These are phyloP conservation scores for Fusarium goolgardi DNA, from an alignment of 2,329 filamentous ascomycete genomes.

Conservation along the genomic window DNA sequence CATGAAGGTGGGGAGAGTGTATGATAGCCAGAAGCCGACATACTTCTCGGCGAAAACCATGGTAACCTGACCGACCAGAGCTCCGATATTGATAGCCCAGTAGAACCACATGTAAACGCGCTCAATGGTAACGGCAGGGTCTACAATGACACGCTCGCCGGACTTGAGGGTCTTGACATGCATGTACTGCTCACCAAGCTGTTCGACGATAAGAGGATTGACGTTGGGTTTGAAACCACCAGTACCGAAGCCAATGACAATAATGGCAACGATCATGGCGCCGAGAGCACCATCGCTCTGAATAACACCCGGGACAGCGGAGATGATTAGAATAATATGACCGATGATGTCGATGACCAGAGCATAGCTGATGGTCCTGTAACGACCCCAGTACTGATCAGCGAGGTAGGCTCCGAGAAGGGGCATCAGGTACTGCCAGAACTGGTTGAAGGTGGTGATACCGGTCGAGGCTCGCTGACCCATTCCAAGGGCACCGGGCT, in stretches of 20 bases:
- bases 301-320: conserved; percentile 73
- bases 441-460: conserved; percentile 62
- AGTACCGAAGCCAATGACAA: conserved; percentile 69
- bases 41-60: conserved; percentile 79
- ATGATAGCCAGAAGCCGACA: conserved; percentile 80
- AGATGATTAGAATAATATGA: conserved; percentile 73
- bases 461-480: conserved; percentile 64
- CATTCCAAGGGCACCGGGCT: conserved; percentile 67
- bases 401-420: conserved; percentile 63
- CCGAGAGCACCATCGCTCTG: conserved; percentile 67
- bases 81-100: conserved; percentile 77
- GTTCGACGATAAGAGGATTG: conserved; percentile 73
- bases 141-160: conserved; percentile 73
- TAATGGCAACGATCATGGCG: conserved; percentile 71
- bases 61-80: conserved; percentile 71
- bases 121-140: conserved; percentile 70
- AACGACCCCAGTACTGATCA: conserved; percentile 73
- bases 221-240: conserved; percentile 83
- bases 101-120: conserved; percentile 78
- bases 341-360: conserved; percentile 72
- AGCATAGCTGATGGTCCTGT: conserved; percentile 73
- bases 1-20: conserved; percentile 73
- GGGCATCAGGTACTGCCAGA: conserved; percentile 71
- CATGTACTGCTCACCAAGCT: conserved; percentile 67
- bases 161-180: conserved; percentile 63